Evolutionary conservation across 495 filamentous ascomycete species (phyloP).

Genomic region (Xylaria telfairii): DNA sequence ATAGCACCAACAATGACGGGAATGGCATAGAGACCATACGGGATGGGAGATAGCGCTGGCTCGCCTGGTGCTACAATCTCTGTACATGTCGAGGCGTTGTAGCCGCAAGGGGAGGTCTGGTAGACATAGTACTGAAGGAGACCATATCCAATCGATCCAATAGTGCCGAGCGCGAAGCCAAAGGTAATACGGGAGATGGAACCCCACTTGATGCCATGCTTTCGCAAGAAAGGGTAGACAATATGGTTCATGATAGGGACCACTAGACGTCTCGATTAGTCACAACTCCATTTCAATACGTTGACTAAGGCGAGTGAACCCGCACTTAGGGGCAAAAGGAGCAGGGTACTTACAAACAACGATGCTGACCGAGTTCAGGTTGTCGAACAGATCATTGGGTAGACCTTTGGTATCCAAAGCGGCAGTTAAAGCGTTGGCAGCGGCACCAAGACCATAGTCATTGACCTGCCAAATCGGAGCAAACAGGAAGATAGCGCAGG

Average conservation of each 20-base stretch:
- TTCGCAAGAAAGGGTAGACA: constrained; percentile 71
- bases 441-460: constrained; percentile 52
- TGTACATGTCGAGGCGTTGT: constrained; percentile 49
- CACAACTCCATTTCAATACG: not conserved
- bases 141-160: constrained; percentile 66
- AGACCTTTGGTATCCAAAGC: constrained; percentile 67
- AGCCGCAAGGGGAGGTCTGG: constrained; percentile 56
- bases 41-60: constrained; percentile 51
- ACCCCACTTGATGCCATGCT: constrained; percentile 65
- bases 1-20: constrained; percentile 60
- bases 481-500: constrained; percentile 61
- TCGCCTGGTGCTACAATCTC: constrained; percentile 42
- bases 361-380: constrained; percentile 74
- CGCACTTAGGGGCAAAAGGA: not conserved
- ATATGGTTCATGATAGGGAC: constrained; percentile 72
- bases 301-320: not conserved
- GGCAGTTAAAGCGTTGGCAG: constrained; percentile 60
- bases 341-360: constrained; percentile 55
- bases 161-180: constrained; percentile 69
- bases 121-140: constrained; percentile 78
- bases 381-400: constrained; percentile 76
- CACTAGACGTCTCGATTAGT: constrained; percentile 45
- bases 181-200: constrained; percentile 75
- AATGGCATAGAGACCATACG: constrained; percentile 49
- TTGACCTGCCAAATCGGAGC: constrained; percentile 69